Percentiles rank a stretch among this genome's conserved stretches.
phyloP scores from a whole-genome alignment of 2,329 filamentous ascomycete species.

The Thelonectria rubi region DNA sequence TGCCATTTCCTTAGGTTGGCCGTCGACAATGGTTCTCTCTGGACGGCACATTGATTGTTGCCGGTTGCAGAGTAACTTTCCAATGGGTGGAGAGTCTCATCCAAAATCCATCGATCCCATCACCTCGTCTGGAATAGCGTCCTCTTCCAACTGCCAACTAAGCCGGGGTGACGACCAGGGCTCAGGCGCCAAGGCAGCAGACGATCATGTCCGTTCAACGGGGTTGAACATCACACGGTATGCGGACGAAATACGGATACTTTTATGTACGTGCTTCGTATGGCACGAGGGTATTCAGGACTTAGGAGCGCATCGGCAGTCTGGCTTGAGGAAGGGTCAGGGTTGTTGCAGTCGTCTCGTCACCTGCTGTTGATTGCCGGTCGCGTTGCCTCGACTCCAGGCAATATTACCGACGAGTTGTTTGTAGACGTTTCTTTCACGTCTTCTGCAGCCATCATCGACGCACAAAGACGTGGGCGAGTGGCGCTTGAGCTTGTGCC shows the following conservation, averaged over 20 bases:
- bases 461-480: not conserved
- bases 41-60: conserved; percentile 7
- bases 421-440: not conserved
- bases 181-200: conserved; percentile 20
- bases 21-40: not conserved
- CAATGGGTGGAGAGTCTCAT: conserved; percentile 33
- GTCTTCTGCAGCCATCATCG: not conserved
- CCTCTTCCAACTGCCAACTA: conserved; percentile 27
- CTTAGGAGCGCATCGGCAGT: conserved; percentile 7
- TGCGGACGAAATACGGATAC: not conserved
- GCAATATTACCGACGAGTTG: not conserved
- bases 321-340: not conserved
- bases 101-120: conserved; percentile 30
- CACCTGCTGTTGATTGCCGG: not conserved
- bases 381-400: not conserved
- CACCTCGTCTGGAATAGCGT: conserved; percentile 37
- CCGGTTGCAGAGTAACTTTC: conserved; percentile 40
- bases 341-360: not conserved
- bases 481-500: conserved; percentile 16
- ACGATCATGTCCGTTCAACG: conserved; percentile 23
- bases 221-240: conserved; percentile 10
- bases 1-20: not conserved
- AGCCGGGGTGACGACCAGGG: conserved; percentile 22
- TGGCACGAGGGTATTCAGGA: not conserved
- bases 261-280: not conserved